phyloP scores from a whole-genome alignment of 805 yeast species.

The Saturnispora zaruensis region DNA sequence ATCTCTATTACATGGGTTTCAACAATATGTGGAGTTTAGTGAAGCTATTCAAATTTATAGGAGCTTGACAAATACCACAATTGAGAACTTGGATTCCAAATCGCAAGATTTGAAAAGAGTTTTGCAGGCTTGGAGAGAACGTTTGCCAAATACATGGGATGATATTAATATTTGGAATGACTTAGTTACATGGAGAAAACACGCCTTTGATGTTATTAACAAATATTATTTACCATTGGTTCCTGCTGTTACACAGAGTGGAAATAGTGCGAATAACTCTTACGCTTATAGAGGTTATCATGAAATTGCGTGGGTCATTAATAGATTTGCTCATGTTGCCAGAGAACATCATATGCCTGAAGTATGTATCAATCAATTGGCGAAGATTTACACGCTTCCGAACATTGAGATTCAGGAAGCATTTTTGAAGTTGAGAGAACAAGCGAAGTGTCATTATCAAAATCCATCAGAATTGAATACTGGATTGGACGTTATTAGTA shows the following conservation, averaged over 20 bases:
- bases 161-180: conserved; percentile 98
- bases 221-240: conserved; percentile 89
- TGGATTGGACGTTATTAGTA: conserved; percentile 93
- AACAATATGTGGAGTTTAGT: conserved; percentile 94
- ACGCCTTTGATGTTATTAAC: conserved; percentile 93
- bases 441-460: conserved; percentile 95
- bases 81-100: conserved; percentile 84
- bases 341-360: conserved; percentile 95
- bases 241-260: conserved; percentile 71
- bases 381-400: conserved; percentile 90
- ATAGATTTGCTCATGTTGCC: conserved; percentile 97
- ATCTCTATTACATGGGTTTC: conserved; percentile 87
- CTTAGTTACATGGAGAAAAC: conserved; percentile 96
- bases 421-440: conserved; percentile 88
- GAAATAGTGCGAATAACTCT: conserved; percentile 68
- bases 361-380: conserved; percentile 86
- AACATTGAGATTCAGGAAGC: conserved; percentile 98
- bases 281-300: conserved; percentile 97
- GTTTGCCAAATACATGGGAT: conserved; percentile 95
- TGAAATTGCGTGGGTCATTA: conserved; percentile 98
- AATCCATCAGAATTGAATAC: conserved; percentile 85
- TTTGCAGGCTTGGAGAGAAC: conserved; percentile 94
- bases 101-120: conserved; percentile 93
- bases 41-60: conserved; percentile 94
- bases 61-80: conserved; percentile 79